phyloP scores from a whole-genome alignment of 2,329 filamentous ascomycete genomes.

The Cladophialophora yegresii region DNA sequence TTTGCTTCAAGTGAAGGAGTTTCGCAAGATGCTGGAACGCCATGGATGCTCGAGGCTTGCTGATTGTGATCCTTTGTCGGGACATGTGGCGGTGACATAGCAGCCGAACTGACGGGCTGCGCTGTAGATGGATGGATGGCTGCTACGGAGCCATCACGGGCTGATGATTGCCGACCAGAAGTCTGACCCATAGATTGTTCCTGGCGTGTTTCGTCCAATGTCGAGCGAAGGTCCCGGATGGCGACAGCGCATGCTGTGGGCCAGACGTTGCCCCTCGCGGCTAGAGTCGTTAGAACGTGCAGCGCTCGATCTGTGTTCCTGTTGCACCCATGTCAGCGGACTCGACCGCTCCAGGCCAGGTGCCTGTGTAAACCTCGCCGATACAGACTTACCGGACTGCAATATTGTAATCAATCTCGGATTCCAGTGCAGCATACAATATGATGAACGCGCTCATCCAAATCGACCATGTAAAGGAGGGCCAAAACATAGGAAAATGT shows the following conservation, averaged over 20 bases:
- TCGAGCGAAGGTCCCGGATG: conserved; percentile 33
- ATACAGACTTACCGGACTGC: conserved; percentile 45
- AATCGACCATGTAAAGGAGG: conserved; percentile 56
- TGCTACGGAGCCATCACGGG: not conserved
- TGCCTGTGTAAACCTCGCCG: not conserved
- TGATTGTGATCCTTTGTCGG: not conserved
- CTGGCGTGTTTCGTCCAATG: conserved; percentile 39
- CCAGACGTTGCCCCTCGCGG: conserved; percentile 43
- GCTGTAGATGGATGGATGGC: not conserved
- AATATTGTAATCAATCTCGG: conserved; percentile 45
- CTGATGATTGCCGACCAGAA: not conserved
- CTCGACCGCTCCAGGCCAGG: not conserved
- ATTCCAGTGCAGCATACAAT: conserved; percentile 54
- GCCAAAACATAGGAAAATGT: conserved; percentile 49
- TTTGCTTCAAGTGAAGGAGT: not conserved
- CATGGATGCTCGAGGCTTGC: not conserved
- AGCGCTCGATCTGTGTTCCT: conserved; percentile 37
- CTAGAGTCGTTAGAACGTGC: conserved; percentile 41
- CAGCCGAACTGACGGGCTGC: not conserved
- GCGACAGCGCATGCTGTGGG: conserved; percentile 46
- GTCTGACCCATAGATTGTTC: conserved; percentile 31
- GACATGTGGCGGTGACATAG: not conserved
- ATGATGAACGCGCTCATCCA: conserved; percentile 59
- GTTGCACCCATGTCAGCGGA: not conserved
- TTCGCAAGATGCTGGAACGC: not conserved